Evolutionary conservation across 2,329 filamentous ascomycete genomes (phyloP).

Genomic region (Ceratocystis huliohia): DNA sequence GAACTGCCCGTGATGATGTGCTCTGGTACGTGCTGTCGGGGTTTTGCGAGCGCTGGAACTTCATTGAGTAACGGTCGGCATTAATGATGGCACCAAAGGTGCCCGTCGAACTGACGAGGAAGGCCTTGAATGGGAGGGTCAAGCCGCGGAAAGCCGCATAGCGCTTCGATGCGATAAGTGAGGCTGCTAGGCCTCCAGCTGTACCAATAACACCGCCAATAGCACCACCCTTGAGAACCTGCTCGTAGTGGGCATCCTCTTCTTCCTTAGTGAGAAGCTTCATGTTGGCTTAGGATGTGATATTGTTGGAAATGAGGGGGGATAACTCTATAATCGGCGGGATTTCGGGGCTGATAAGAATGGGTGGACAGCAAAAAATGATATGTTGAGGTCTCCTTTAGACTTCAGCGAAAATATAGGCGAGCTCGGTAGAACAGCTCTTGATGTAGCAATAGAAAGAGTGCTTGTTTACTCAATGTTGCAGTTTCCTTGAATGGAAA

Average conservation of each 20-base stretch:
- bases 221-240: constrained; percentile 66
- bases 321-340: neutral
- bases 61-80: constrained; percentile 57
- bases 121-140: constrained; percentile 79
- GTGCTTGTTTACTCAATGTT: neutral
- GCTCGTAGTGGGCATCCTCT: constrained; percentile 70
- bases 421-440: neutral
- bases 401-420: too few species aligned
- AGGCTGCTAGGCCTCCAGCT: constrained; percentile 51
- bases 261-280: constrained; percentile 94
- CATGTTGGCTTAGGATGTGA: constrained; percentile 42
- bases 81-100: constrained; percentile 83
- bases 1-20: constrained; percentile 42
- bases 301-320: neutral
- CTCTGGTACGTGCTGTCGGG: constrained; percentile 55
- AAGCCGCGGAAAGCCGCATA: constrained; percentile 68
- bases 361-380: too few species aligned
- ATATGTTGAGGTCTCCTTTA: too few species aligned
- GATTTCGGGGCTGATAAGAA: too few species aligned
- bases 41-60: constrained; percentile 58
- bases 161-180: constrained; percentile 54
- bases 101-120: constrained; percentile 68
- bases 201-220: constrained; percentile 60
- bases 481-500: neutral
- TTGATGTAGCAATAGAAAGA: neutral